Conservation (phyloP, 345 rosid genomes). For the Luvunga scandens region DNA sequence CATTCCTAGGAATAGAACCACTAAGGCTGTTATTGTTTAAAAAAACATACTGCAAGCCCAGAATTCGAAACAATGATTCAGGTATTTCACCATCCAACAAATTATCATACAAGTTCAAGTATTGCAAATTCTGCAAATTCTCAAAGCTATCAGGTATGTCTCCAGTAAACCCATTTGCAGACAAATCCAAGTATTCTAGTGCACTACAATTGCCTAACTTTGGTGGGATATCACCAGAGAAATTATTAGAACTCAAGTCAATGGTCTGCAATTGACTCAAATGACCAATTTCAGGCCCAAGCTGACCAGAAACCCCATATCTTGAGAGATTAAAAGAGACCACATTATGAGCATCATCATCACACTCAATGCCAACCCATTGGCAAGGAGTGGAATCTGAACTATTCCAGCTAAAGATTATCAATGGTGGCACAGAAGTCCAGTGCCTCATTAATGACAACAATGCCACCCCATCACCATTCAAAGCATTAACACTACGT, state of each 20-base stretch:
- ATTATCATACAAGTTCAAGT: slow-evolving; percentile 42
- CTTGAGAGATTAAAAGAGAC: slow-evolving; percentile 45
- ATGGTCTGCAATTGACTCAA: slow-evolving; percentile 38
- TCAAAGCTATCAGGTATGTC: slow-evolving; percentile 38
- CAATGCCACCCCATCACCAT: slow-evolving; percentile 48
- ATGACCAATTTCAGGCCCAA: slow-evolving; percentile 53
- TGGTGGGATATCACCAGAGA: slow-evolving; percentile 52
- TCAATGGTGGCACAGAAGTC: slow-evolving; percentile 35
- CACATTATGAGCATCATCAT: slow-evolving; percentile 25
- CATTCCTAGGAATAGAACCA: slow-evolving; percentile 61
- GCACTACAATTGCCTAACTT: slow-evolving; percentile 49
- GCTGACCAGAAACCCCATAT: slow-evolving; percentile 47
- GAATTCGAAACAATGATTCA: slow-evolving; percentile 44
- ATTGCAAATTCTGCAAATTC: slow-evolving; percentile 32
- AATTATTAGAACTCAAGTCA: slow-evolving; percentile 49
- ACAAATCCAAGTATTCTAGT: slow-evolving; percentile 55
- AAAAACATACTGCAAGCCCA: slow-evolving; percentile 29
- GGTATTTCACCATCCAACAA: slow-evolving; percentile 59
- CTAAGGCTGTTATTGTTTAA: slow-evolving; percentile 48
- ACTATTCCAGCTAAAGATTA: slow-evolving; percentile 53
- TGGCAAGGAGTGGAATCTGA: slow-evolving; percentile 52
- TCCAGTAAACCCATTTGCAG: slow-evolving; percentile 54
- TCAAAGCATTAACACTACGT: slow-evolving; percentile 30
- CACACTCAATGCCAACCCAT: slow-evolving; percentile 64
- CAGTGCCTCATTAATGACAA: slow-evolving; percentile 52